Base-by-base conservation (phyloP, 2,329 filamentous ascomycete genomes). In the Metarhizium robertsii region DNA sequence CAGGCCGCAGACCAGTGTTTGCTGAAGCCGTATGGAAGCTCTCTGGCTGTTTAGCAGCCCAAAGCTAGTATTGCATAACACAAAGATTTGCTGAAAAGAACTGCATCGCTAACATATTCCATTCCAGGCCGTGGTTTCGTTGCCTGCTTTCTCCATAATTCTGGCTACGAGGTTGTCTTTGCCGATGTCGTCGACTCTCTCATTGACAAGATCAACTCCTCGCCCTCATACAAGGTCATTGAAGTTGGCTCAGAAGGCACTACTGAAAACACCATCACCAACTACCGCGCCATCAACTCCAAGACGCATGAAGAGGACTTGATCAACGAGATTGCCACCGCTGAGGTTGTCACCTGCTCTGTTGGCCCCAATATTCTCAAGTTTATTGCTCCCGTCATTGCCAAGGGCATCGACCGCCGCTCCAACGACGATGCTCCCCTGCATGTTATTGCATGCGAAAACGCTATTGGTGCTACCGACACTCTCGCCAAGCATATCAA, bases 281-380 rank as follows among this genome's bases (percentile, higher is more conserved):
- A 96, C 77, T 97, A 96, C 80, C 89, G 90, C 53, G 94, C 94
- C 73, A 88, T 97, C 81, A 96, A 97, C 84, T 95, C 90, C 64
- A 91, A 88, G 75, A 84, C 86, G 61, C 79, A 96, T 69, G 87
- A 95, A 75, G 79, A 79, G 54, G 85, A 92, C 55, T 84, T 96
- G 55, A 74, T 97, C 62, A 74, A 92, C 50, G 90, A 94, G 76
- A 95, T 97, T 65, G 80, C 87, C 55, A 87, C 86, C 25, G 92
- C 92, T 45, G 91, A 96, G 60, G 76, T 96, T 53, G 90, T 99
- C 65, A 99, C 94, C 61, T 99, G 94, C 74, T 95, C 94, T 20
- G 94, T 99, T 62, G 94, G 94, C 48, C 94, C 94, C 65, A 95
- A 92, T 73, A 87, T 99, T 67, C 87, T 99, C 68, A 92, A 90